Conservation (phyloP, 2,329 filamentous ascomycete genomes). For the Epichloe gansuensis region DNA sequence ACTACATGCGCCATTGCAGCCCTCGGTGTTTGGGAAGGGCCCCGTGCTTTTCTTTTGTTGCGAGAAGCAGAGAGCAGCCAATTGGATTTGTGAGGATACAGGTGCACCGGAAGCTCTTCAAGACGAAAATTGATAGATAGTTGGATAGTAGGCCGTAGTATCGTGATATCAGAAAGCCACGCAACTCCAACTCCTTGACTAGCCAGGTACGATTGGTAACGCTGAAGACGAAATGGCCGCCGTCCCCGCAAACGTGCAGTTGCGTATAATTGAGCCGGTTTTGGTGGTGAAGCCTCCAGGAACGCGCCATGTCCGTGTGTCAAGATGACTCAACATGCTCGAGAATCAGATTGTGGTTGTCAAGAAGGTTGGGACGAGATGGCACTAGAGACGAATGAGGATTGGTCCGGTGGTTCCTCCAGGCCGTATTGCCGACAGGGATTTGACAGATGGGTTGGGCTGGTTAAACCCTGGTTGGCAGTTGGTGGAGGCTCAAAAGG, state of each 20-base stretch:
- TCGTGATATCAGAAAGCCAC: neutral
- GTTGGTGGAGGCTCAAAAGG: conserved; percentile 5
- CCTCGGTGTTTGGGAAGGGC: neutral
- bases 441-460: neutral
- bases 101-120: too few species aligned
- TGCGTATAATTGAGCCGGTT: too few species aligned
- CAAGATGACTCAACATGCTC: neutral
- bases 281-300: conserved; percentile 1
- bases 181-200: neutral
- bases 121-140: neutral
- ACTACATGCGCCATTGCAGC: neutral
- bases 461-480: neutral
- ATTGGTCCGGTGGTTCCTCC: neutral
- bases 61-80: neutral
- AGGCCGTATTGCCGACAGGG: neutral
- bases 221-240: neutral
- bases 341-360: neutral
- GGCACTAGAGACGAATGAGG: neutral
- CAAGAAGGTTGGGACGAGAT: neutral
- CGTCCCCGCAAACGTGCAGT: neutral
- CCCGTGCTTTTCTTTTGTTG: neutral
- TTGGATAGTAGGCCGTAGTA: neutral
- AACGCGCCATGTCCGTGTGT: conserved; percentile 2
- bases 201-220: neutral
- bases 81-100: neutral